These are phyloP conservation scores for Dictyophora rubrovolvata DNA, from an alignment of 768 basidiomycete species.

Conservation along the genomic window DNA sequence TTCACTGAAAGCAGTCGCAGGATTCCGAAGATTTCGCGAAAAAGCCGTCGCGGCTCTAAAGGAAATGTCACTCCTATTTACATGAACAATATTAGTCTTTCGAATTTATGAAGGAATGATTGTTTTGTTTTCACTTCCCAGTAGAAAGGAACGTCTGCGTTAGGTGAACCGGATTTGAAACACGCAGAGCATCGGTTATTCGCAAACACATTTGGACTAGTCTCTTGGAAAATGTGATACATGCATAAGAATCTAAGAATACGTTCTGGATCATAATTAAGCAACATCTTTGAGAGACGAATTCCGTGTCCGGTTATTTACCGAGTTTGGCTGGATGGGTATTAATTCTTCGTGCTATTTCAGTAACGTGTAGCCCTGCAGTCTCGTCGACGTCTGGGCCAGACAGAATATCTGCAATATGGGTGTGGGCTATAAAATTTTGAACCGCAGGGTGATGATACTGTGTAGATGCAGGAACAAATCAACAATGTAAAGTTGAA, in stretches of 20 bases:
- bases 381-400: neutral
- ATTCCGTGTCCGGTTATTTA: neutral
- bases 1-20: neutral
- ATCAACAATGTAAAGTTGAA: neutral
- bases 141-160: neutral
- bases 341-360: neutral
- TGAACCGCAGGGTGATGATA: constrained; percentile 9
- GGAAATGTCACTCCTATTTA: neutral
- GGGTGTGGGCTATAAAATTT: constrained; percentile 1
- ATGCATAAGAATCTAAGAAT: constrained; percentile 5
- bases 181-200: neutral
- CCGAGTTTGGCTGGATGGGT: neutral
- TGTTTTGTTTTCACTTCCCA: neutral
- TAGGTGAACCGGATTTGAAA: neutral
- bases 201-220: neutral
- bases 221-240: constrained; percentile 8
- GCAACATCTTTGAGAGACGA: neutral
- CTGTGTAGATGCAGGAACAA: neutral
- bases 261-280: neutral
- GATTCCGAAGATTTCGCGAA: neutral
- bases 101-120: neutral
- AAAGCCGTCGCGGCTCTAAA: neutral
- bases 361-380: neutral
- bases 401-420: constrained; percentile 5
- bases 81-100: neutral